A percentile compares a stretch with the other conserved stretches of the same genome.
phyloP scores from a whole-genome alignment of 2,329 filamentous ascomycete genomes.

The Lachnellula arida region DNA sequence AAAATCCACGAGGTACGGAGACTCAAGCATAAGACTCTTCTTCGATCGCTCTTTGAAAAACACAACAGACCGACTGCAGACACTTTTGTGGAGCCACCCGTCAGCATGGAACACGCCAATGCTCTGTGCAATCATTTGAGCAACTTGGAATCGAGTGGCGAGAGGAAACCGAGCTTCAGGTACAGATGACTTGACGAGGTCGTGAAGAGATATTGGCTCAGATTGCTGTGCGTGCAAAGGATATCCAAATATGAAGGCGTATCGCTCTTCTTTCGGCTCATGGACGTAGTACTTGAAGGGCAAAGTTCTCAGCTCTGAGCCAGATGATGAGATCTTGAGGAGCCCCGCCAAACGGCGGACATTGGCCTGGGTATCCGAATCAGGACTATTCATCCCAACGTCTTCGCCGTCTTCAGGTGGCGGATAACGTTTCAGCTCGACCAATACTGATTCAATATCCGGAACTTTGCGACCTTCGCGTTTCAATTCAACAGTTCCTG shows the following conservation, averaged over 20 bases:
- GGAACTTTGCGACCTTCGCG: background rate
- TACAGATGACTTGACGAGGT: background rate
- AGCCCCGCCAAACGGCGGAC: background rate
- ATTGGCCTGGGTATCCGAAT: background rate
- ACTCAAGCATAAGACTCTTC: background rate
- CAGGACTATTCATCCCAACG: background rate
- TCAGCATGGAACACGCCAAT: background rate
- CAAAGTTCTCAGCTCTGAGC: background rate
- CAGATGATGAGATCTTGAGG: background rate
- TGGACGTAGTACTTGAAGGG: background rate
- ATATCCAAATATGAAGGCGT: background rate
- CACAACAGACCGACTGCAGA: background rate
- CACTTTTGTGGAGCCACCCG: conserved; percentile 1
- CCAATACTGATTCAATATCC: background rate
- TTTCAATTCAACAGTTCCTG: background rate
- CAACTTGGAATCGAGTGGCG: background rate
- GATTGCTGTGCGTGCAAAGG: background rate
- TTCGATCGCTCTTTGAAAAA: background rate
- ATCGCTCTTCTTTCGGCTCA: background rate
- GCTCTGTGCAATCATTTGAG: background rate
- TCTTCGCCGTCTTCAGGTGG: background rate
- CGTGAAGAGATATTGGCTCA: background rate
- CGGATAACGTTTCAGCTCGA: background rate
- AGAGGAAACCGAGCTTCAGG: background rate
- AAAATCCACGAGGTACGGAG: conserved; percentile 1